These are phyloP conservation scores for Anaeramoeba flamelloides DNA, from an alignment of 78 protist genomes.

Conservation along the genomic window DNA sequence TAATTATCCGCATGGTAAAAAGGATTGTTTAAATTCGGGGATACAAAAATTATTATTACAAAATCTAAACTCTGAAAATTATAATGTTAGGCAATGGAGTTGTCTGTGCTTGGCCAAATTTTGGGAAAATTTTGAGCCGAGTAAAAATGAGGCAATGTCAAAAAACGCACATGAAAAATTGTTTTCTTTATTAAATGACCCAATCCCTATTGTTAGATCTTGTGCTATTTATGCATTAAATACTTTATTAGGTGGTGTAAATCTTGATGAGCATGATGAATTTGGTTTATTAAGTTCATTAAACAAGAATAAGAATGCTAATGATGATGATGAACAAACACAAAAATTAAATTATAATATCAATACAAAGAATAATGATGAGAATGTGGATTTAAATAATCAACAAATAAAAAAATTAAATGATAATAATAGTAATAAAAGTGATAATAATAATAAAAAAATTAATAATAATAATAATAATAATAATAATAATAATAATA, in stretches of 20 bases:
- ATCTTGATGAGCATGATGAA: too few species aligned
- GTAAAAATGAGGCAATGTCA: background rate
- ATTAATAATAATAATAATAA: too few species aligned
- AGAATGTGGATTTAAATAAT: too few species aligned
- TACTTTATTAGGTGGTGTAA: background rate
- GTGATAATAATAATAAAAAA: too few species aligned
- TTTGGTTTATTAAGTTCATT: too few species aligned
- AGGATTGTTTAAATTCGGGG: background rate
- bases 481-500: too few species aligned
- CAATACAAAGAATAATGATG: too few species aligned
- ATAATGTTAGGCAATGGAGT: background rate
- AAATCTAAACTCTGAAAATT: background rate
- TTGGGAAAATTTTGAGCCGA: background rate
- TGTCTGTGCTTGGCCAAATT: background rate
- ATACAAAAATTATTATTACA: background rate
- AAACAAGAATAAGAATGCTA: too few species aligned
- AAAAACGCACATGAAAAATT: background rate
- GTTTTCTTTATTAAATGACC: background rate
- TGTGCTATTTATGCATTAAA: background rate
- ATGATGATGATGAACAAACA: too few species aligned
- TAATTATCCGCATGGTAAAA: background rate
- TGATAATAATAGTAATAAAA: too few species aligned
- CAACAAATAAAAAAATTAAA: too few species aligned
- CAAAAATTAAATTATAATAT: too few species aligned
- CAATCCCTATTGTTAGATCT: background rate